Evolutionary conservation across 176 grass and related monocot species (phyloP).

Genomic region (Alloteropsis semialata): DNA sequence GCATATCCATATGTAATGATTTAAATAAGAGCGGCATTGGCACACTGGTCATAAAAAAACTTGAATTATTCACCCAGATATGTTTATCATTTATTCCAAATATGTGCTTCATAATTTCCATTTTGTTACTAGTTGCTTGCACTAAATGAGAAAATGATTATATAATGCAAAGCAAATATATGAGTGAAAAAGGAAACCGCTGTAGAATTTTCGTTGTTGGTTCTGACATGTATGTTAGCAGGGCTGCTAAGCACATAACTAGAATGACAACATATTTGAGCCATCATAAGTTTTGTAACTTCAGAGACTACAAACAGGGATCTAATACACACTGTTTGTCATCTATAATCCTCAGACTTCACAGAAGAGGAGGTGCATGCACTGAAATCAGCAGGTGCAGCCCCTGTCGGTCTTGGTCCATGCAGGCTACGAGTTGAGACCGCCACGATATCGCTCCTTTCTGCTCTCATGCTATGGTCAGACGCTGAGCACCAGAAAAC

Average conservation of each 20-base stretch:
- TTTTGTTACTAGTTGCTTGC: background rate
- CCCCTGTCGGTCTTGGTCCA: slow-evolving; percentile 63
- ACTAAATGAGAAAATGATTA: background rate
- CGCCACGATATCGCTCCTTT: slow-evolving; percentile 66
- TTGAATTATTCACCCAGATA: background rate
- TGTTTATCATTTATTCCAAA: background rate
- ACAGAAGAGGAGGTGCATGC: slow-evolving; percentile 69
- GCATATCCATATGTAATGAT: background rate
- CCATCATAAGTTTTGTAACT: background rate
- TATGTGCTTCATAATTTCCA: background rate
- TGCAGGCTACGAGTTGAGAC: slow-evolving; percentile 88
- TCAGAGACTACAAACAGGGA: background rate
- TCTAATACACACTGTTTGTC: background rate
- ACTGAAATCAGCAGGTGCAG: slow-evolving; percentile 64
- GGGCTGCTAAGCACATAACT: background rate
- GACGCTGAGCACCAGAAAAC: slow-evolving; percentile 40
- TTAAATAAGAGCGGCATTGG: background rate
- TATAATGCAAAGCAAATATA: background rate
- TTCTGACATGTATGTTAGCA: background rate
- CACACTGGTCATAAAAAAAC: background rate
- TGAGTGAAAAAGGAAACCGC: background rate
- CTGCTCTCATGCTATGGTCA: slow-evolving; percentile 89
- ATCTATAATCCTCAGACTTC: slow-evolving; percentile 61
- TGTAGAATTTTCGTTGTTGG: background rate
- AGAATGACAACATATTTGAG: background rate